phyloP scores from a whole-genome alignment of 139 green algal species.

The Zygnema circumcarinatum region DNA sequence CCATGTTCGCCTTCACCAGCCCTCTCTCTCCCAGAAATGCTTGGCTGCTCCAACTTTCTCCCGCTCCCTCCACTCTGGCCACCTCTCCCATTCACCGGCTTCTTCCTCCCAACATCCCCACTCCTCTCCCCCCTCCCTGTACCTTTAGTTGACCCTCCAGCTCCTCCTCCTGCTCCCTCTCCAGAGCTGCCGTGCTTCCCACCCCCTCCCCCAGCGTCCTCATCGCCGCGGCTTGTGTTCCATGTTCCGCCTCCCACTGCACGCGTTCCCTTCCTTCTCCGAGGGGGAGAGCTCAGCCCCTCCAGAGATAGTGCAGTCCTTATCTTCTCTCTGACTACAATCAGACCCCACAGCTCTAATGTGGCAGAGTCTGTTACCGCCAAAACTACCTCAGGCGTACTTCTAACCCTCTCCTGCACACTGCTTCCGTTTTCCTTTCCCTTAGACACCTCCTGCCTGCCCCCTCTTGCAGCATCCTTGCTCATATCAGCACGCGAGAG shows the following conservation, averaged over 20 bases:
- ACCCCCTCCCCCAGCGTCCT: neutral
- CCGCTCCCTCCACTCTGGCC: constrained; percentile 9
- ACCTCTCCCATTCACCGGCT: neutral
- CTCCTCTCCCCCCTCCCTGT: constrained; percentile 19
- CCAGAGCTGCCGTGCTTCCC: constrained; percentile 26
- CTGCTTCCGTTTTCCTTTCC: constrained; percentile 15
- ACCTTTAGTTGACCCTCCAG: constrained; percentile 17
- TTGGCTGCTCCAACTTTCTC: neutral
- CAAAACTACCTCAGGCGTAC: neutral
- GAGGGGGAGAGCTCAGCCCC: neutral
- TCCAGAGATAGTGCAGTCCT: neutral
- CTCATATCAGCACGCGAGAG: neutral
- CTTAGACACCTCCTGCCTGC: neutral
- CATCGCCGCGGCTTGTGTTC: neutral
- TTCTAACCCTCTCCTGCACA: constrained; percentile 4
- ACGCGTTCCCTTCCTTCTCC: neutral
- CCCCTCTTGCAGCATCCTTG: neutral
- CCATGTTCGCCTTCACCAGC: constrained; percentile 2
- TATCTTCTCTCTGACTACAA: constrained; percentile 16
- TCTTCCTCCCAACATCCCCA: constrained; percentile 18
- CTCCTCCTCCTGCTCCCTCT: constrained; percentile 30
- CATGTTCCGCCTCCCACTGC: neutral
- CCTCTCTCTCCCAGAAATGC: neutral
- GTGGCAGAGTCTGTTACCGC: neutral
- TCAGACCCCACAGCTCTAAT: neutral